These are phyloP conservation scores for Moringa oleifera DNA, from an alignment of 345 rosid genomes.

Conservation along the genomic window DNA sequence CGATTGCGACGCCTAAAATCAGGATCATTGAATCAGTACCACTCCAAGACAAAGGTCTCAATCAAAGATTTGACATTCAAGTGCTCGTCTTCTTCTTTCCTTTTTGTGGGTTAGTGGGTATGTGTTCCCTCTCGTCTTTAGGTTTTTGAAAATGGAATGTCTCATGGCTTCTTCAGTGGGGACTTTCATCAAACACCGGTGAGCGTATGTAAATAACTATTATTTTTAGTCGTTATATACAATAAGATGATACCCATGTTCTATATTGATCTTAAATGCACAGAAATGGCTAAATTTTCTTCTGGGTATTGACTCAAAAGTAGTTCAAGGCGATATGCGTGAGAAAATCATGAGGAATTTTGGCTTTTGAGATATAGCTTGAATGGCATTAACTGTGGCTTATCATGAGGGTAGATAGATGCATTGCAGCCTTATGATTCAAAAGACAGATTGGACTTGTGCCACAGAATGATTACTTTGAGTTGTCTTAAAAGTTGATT, in stretches of 20 bases:
- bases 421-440: conserved; percentile 16
- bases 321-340: too few species aligned
- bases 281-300: too few species aligned
- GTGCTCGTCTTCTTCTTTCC: conserved; percentile 17
- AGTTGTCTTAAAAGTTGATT: conserved; percentile 16
- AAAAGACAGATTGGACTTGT: conserved; percentile 26
- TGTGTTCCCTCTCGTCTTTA: not conserved
- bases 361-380: too few species aligned
- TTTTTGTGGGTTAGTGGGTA: not conserved
- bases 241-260: too few species aligned
- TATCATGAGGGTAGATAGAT: not conserved
- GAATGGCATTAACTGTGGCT: not conserved
- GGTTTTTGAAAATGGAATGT: not conserved
- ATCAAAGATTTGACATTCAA: conserved; percentile 16
- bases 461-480: conserved; percentile 19
- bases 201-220: too few species aligned
- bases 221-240: too few species aligned
- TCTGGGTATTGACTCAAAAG: too few species aligned
- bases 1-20: not conserved
- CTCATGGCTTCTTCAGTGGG: not conserved
- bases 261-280: too few species aligned
- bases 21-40: not conserved
- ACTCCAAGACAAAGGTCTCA: not conserved
- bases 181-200: too few species aligned
- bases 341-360: too few species aligned